phyloP scores from a whole-genome alignment of 2,329 filamentous ascomycete species.

The Trichocomaceae sp. region DNA sequence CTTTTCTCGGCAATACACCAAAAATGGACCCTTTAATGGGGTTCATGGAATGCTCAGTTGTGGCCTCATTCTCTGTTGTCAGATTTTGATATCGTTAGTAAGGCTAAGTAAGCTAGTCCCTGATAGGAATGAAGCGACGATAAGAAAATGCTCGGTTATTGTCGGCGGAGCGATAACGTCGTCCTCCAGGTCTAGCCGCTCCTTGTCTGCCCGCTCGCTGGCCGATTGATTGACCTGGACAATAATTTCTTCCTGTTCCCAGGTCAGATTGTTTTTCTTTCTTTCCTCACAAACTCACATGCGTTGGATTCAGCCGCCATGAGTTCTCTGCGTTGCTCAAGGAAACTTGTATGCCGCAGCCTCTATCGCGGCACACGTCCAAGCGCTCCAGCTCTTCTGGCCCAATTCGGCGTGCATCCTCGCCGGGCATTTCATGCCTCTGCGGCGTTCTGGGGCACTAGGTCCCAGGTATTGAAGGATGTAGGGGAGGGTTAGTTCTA shows the following conservation, averaged over 20 bases:
- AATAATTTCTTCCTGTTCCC: background rate
- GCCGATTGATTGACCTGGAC: background rate
- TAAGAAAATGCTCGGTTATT: slow-evolving; percentile 12
- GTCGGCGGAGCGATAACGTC: slow-evolving; percentile 12
- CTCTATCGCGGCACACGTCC: slow-evolving; percentile 21
- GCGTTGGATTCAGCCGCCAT: background rate
- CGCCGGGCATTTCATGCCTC: slow-evolving; percentile 32
- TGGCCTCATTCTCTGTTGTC: too few relatives aligned
- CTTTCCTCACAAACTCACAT: background rate
- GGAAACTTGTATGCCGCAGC: slow-evolving; percentile 6
- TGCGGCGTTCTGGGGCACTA: slow-evolving; percentile 28
- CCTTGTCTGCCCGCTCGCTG: slow-evolving; percentile 3
- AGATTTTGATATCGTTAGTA: too few relatives aligned
- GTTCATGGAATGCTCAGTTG: too few relatives aligned
- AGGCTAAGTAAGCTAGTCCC: background rate
- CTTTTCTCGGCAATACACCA: too few relatives aligned
- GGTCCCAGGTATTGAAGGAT: slow-evolving; percentile 38
- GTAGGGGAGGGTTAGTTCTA: slow-evolving; percentile 36
- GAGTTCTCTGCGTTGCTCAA: slow-evolving; percentile 9
- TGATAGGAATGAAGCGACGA: background rate
- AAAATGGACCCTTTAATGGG: too few relatives aligned
- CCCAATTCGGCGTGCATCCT: slow-evolving; percentile 15
- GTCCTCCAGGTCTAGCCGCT: slow-evolving; percentile 10
- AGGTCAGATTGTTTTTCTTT: background rate
- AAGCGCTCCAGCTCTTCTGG: slow-evolving; percentile 17